A percentile compares a stretch with the other conserved stretches of the same genome.
phyloP scores from a whole-genome alignment of 139 green algal genomes.

The Chlamydomonas asymmetrica region DNA sequence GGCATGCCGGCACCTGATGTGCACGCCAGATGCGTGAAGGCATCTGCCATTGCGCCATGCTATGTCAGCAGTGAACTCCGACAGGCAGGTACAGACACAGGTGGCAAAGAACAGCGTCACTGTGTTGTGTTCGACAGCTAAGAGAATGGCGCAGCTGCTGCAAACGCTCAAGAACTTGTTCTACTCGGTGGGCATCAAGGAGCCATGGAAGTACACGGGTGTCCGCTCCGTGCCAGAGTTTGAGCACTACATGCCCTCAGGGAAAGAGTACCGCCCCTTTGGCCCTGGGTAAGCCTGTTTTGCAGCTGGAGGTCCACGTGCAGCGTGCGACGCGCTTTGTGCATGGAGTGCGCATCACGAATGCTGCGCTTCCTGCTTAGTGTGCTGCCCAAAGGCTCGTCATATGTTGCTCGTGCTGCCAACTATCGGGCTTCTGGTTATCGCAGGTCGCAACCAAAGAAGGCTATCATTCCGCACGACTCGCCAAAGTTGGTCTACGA shows the following conservation, averaged over 20 bases:
- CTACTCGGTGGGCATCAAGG: conserved; percentile 30
- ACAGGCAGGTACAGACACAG: no score
- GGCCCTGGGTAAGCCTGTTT: conserved; percentile 32
- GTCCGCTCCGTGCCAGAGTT: conserved; percentile 39
- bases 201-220: conserved; percentile 53
- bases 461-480: conserved; percentile 62
- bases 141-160: no score
- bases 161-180: conserved; percentile 15
- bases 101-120: no score
- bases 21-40: no score
- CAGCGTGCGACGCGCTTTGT: background rate
- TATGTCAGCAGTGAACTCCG: no score
- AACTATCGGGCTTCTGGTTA: background rate
- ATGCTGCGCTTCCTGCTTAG: no score
- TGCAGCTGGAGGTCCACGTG: background rate
- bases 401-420: background rate
- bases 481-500: conserved; percentile 65
- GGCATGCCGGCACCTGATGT: no score
- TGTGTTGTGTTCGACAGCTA: no score
- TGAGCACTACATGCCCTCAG: conserved; percentile 42
- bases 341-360: background rate
- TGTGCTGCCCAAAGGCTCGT: background rate
- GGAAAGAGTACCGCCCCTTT: conserved; percentile 41
- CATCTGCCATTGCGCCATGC: no score
- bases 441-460: conserved; percentile 64